Conservation (phyloP, 1,284 basidiomycete species). For the Abortiporus biennis region DNA sequence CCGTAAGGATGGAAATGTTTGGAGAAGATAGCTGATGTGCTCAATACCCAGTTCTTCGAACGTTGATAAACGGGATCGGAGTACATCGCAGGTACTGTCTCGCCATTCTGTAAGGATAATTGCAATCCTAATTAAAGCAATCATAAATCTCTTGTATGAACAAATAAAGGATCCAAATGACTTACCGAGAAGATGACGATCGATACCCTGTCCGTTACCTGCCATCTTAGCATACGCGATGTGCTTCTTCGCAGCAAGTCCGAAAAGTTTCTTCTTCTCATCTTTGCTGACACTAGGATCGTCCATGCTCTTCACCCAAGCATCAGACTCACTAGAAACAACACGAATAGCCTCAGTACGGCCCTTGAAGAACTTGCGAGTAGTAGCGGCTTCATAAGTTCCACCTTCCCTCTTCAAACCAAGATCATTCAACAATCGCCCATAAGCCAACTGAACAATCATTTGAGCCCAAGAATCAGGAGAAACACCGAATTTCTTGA, state of each 20-base stretch:
- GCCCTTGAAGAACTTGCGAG: conserved; percentile 79
- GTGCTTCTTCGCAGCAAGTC: conserved; percentile 66
- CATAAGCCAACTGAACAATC: conserved; percentile 83
- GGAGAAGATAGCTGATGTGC: conserved; percentile 85
- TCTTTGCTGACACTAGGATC: conserved; percentile 30
- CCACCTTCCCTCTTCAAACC: conserved; percentile 43
- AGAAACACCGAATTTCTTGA: conserved; percentile 80
- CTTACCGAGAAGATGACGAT: conserved; percentile 79
- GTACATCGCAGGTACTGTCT: conserved; percentile 63
- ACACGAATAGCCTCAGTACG: conserved; percentile 87
- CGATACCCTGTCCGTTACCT: conserved; percentile 72
- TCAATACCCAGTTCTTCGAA: conserved; percentile 67
- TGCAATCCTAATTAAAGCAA: conserved; percentile 48
- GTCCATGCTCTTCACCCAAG: conserved; percentile 75
- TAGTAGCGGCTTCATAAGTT: conserved; percentile 88
- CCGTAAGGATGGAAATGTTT: conserved; percentile 79
- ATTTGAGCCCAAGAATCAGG: conserved; percentile 95
- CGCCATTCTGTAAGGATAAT: conserved; percentile 54
- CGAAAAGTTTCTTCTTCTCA: conserved; percentile 54
- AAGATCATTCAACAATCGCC: conserved; percentile 44
- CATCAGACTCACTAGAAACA: conserved; percentile 64
- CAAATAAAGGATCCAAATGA: too few species aligned
- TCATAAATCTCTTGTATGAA: background rate
- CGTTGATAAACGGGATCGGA: conserved; percentile 65
- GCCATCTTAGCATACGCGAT: conserved; percentile 64